Percentiles rank a stretch among this genome's conserved stretches.
These are phyloP conservation scores for Geranium brycei DNA, from an alignment of 345 rosid species.

Conservation along the genomic window DNA sequence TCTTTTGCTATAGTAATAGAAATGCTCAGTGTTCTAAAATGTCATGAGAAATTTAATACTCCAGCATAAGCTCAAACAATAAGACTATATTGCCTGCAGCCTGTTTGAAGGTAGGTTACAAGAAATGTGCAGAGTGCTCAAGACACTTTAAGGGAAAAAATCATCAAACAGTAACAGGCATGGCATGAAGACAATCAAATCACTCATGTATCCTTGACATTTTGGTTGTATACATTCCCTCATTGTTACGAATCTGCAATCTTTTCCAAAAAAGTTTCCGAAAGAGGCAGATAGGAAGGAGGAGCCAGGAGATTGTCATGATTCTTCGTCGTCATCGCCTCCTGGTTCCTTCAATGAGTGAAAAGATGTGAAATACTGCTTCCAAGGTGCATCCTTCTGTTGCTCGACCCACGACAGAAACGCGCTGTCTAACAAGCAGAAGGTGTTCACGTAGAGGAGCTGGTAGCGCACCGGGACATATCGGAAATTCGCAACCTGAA, in stretches of 20 bases:
- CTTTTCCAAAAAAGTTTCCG: not conserved
- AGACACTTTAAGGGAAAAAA: not conserved
- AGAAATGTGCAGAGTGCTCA: not conserved
- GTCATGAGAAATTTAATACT: not conserved
- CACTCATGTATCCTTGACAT: not conserved
- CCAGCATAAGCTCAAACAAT: not conserved
- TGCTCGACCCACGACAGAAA: conserved; percentile 85
- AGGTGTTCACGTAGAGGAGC: conserved; percentile 70
- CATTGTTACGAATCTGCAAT: not conserved
- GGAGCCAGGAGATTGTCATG: conserved; percentile 14
- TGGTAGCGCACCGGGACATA: conserved; percentile 78
- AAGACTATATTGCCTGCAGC: not conserved
- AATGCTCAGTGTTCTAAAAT: no score
- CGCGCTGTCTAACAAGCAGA: conserved; percentile 82
- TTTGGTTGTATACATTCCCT: not conserved
- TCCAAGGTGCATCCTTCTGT: conserved; percentile 95
- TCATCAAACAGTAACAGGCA: no score
- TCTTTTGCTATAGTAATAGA: no score
- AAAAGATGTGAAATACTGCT: conserved; percentile 58
- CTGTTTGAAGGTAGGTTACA: not conserved
- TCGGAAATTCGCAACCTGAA: conserved; percentile 77
- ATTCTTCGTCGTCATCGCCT: conserved; percentile 29
- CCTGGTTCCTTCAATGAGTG: conserved; percentile 41
- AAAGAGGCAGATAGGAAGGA: not conserved
- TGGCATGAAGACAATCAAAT: not conserved